Evolutionary conservation across 108 stramenopile genomes (phyloP), one percentile per base, ranked within the genome.

Genomic region (Fragilaria crotonensis): DNA sequence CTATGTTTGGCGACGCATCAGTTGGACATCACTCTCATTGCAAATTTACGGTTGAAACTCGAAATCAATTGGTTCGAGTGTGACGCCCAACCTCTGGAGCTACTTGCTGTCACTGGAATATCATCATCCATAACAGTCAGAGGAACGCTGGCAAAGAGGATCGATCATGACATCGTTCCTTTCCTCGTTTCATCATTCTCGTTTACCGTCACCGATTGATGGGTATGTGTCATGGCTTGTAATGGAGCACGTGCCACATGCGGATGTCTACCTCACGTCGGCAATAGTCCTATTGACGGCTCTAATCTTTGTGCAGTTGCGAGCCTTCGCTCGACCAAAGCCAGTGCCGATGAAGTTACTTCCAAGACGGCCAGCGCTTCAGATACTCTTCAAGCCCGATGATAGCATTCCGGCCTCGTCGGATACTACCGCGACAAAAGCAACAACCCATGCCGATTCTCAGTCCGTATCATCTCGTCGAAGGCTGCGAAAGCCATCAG

Each of bases 361-460:
- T 5, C 89, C 89, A 0, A 26, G 51, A 46, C 69, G 89, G 2
- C 89, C 89, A 2, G 78, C 80, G 19, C 67, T 90, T 27, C 82
- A 82, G 25, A 75, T 90, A 54, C 52, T 84, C 25, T 90, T 90
- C 68, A 83, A 87, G 59, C 89, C 89, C 5, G 85, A 90, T 55
- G 89, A 85, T 36, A 64, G 7, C 36, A 11, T 65, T 70, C 20
- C 67, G 2, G 20, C 62, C 31, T 52, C 44, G 25, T 36, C 64
- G 2, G 36, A 57, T 9, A 52, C 63, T 18, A 50, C 25, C 26
- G 29, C 59, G 1, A 21, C 62, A 19, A 25, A 23, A 41, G 14
- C 36, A 11, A 41, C 36, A 2, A 21, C 30, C 32, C 33, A n/a
- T 21, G 3, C 54, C 1, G 29, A 61, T 19, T 50, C 58, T 17